Percentiles rank a stretch among this genome's conserved stretches.
Evolutionary conservation across 2,329 filamentous ascomycete genomes (phyloP).

Genomic region (Apiospora rasikravindrae): DNA sequence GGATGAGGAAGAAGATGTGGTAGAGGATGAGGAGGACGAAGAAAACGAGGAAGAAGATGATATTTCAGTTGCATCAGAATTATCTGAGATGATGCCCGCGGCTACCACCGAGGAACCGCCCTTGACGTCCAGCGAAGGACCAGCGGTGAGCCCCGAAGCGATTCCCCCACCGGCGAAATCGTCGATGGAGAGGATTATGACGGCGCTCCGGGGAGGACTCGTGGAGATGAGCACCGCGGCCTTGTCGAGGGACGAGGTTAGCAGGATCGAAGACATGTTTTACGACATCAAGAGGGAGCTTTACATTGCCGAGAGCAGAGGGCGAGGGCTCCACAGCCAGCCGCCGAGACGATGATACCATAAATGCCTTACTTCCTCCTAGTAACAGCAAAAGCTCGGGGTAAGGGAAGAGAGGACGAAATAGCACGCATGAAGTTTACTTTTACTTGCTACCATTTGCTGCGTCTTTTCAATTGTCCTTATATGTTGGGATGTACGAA

Average conservation of each 20-base stretch:
- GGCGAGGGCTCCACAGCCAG: constrained; percentile 33
- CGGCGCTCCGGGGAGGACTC: constrained; percentile 60
- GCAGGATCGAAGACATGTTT: constrained; percentile 76
- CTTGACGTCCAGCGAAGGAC: not conserved
- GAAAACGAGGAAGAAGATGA: not conserved
- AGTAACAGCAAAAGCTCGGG: not conserved
- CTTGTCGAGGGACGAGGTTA: constrained; percentile 68
- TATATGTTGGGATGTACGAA: not conserved
- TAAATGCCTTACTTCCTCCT: not conserved
- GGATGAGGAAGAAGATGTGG: constrained; percentile 17
- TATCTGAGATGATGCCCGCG: not conserved
- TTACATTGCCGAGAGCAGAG: constrained; percentile 70
- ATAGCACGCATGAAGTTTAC: constrained; percentile 2
- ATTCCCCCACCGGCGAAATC: constrained; percentile 34
- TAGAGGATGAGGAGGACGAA: constrained; percentile 19
- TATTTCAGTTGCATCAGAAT: not conserved
- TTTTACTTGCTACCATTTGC: not conserved
- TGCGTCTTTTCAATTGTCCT: not conserved
- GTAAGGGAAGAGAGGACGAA: not conserved
- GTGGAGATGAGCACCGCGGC: constrained; percentile 62
- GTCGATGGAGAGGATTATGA: constrained; percentile 56
- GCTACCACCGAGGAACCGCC: not conserved
- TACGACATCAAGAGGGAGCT: constrained; percentile 79
- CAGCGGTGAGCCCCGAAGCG: constrained; percentile 24
- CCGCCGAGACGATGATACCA: constrained; percentile 2